Conservation (phyloP, 805 yeast genomes). For the Wickerhamiella brachini region DNA sequence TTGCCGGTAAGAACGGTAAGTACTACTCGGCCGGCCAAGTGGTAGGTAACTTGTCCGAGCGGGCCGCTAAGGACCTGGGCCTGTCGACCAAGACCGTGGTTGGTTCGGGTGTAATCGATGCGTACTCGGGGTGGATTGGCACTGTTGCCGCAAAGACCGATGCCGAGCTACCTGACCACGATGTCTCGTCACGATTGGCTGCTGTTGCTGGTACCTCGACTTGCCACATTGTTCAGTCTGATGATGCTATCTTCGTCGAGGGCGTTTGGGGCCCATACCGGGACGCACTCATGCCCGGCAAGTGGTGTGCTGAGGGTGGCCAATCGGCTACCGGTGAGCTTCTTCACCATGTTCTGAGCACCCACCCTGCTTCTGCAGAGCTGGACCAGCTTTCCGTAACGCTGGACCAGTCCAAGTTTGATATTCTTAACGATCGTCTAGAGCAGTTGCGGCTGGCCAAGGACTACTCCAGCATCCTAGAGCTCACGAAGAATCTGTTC, state of each 20-base stretch:
- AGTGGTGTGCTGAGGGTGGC: conserved; percentile 98
- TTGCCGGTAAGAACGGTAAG: conserved; percentile 54
- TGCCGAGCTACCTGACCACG: conserved; percentile 23
- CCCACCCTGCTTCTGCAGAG: conserved; percentile 79
- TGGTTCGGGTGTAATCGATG: conserved; percentile 94
- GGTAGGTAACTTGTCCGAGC: conserved; percentile 55
- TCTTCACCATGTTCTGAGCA: conserved; percentile 70
- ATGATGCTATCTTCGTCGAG: conserved; percentile 73
- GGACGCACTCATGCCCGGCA: conserved; percentile 79
- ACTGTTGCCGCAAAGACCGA: conserved; percentile 88
- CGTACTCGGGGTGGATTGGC: conserved; percentile 98
- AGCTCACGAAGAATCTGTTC: conserved; percentile 71
- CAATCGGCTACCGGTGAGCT: conserved; percentile 95
- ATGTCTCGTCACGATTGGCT: conserved; percentile 73
- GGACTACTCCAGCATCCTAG: conserved; percentile 56
- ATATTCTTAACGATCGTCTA: conserved; percentile 60
- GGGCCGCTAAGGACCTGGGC: conserved; percentile 74
- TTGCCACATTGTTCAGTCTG: conserved; percentile 81
- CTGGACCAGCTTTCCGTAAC: conserved; percentile 54
- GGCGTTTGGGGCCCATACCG: conserved; percentile 99
- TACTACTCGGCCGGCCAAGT: conserved; percentile 81
- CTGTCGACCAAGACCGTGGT: conserved; percentile 67
- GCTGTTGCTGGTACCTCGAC: conserved; percentile 99
- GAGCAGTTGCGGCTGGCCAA: conserved; percentile 48
- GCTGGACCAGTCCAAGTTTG: conserved; percentile 56